Conservation (phyloP, 2,329 filamentous ascomycete genomes). For the Neodidymelliopsis sp. region DNA sequence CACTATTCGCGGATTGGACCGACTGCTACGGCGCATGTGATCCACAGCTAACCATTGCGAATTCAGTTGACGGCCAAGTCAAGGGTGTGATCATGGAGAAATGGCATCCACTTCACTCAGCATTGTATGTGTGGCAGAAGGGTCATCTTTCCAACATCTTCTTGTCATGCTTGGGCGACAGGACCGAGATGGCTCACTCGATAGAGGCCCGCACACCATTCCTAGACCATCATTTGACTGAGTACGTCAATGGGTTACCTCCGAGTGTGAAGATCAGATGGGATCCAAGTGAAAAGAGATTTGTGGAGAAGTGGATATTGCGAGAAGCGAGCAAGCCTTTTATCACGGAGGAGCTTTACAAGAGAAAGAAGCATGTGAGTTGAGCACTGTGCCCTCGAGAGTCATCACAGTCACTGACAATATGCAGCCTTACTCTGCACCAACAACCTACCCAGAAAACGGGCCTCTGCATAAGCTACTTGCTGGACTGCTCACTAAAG, state of each 20-base stretch:
- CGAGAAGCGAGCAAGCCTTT: constrained; percentile 59
- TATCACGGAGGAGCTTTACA: constrained; percentile 61
- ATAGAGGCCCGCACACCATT: constrained; percentile 52
- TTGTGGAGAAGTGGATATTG: constrained; percentile 60
- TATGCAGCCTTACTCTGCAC: constrained; percentile 53
- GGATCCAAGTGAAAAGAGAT: constrained; percentile 16
- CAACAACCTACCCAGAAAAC: constrained; percentile 49
- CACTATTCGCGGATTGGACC: constrained; percentile 48
- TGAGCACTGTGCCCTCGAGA: background rate
- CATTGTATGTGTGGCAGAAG: constrained; percentile 35
- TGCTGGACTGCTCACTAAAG: constrained; percentile 28
- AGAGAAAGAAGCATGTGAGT: constrained; percentile 51
- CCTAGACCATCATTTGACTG: constrained; percentile 50
- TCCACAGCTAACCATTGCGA: constrained; percentile 44
- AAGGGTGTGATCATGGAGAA: constrained; percentile 8
- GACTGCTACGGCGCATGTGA: constrained; percentile 37
- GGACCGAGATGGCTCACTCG: constrained; percentile 53
- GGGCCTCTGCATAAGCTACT: constrained; percentile 54
- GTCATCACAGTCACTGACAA: background rate
- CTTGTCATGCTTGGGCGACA: constrained; percentile 54
- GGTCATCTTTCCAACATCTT: constrained; percentile 40
- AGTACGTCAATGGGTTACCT: constrained; percentile 50
- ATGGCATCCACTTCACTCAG: constrained; percentile 36
- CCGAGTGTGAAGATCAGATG: constrained; percentile 48
- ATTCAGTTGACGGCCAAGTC: constrained; percentile 10